Evolutionary conservation across 2,329 filamentous ascomycete genomes (phyloP).

Genomic region (Pseudogymnoascus sp.): DNA sequence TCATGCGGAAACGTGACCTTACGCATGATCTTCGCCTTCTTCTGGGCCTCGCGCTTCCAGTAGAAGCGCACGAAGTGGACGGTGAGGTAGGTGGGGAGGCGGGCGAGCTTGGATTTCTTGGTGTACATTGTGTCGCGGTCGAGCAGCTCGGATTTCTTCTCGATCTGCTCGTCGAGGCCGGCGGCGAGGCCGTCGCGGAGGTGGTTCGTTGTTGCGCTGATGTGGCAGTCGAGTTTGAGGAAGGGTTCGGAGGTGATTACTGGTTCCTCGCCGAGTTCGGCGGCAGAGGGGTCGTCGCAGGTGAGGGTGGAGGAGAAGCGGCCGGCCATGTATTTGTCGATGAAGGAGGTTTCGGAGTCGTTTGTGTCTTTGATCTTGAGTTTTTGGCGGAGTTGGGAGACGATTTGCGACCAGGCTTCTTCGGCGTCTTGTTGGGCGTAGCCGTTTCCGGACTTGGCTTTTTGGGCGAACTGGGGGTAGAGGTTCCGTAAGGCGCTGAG

Average conservation of each 20-base stretch:
- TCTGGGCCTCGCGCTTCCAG: slow-evolving; percentile 91
- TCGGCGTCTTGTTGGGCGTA: slow-evolving; percentile 98
- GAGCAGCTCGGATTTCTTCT: slow-evolving; percentile 75
- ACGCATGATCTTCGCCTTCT: slow-evolving; percentile 99
- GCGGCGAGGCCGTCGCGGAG: slow-evolving; percentile 78
- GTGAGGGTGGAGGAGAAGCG: slow-evolving; percentile 69
- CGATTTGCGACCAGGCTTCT: slow-evolving; percentile 94
- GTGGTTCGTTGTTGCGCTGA: slow-evolving; percentile 79
- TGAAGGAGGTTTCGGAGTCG: slow-evolving; percentile 54
- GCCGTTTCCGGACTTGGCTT: slow-evolving; percentile 68
- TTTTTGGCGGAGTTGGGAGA: slow-evolving; percentile 72
- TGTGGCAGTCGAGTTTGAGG: slow-evolving; percentile 93
- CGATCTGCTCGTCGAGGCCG: slow-evolving; percentile 76
- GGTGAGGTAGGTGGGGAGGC: slow-evolving; percentile 88
- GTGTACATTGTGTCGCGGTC: slow-evolving; percentile 77
- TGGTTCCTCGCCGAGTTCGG: slow-evolving; percentile 63
- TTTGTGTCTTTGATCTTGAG: slow-evolving; percentile 52
- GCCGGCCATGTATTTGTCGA: slow-evolving; percentile 86
- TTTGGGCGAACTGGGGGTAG: slow-evolving; percentile 91
- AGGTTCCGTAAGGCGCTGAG: slow-evolving; percentile 67
- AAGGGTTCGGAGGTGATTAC: slow-evolving; percentile 64
- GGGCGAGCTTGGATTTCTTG: slow-evolving; percentile 81
- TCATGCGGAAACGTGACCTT: slow-evolving; percentile 96
- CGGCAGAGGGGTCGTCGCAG: slow-evolving; percentile 74
- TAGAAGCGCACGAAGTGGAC: slow-evolving; percentile 98